Percentiles rank a stretch among this genome's conserved stretches.
phyloP scores from a whole-genome alignment of 148 eudicot genomes.

The Limonium bicolor region DNA sequence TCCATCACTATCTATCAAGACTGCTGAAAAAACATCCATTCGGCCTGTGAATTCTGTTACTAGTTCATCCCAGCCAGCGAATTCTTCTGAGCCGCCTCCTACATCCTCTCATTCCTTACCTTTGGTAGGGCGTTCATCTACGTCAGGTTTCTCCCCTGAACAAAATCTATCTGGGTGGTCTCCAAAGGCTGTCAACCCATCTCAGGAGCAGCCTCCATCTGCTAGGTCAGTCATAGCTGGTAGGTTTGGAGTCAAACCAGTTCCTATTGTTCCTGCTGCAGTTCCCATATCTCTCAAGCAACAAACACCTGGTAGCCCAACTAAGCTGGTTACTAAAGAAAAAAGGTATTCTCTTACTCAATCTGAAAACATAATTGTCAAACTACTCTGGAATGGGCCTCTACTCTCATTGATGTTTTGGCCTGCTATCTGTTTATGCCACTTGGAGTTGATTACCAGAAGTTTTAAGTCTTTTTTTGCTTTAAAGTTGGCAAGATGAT shows the following conservation, averaged over 20 bases:
- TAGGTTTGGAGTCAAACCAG: slow-evolving; percentile 34
- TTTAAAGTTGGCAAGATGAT: too few species aligned
- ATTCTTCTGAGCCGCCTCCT: slow-evolving; percentile 21
- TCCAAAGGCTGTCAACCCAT: slow-evolving; percentile 8
- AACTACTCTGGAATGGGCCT: background rate
- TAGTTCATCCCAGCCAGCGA: slow-evolving; percentile 12
- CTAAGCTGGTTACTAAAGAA: slow-evolving; percentile 22
- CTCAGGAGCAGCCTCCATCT: slow-evolving; percentile 59
- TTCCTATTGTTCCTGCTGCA: slow-evolving; percentile 43
- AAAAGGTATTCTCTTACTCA: slow-evolving; percentile 32
- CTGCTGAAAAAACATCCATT: slow-evolving; percentile 21
- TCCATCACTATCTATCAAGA: slow-evolving; percentile 17
- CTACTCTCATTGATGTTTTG: too few species aligned
- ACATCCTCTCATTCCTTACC: slow-evolving; percentile 28
- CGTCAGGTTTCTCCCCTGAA: slow-evolving; percentile 17
- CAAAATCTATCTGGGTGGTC: slow-evolving; percentile 28
- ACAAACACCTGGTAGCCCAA: slow-evolving; percentile 23
- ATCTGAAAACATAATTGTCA: background rate
- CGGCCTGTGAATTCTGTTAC: slow-evolving; percentile 17
- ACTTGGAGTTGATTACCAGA: too few species aligned
- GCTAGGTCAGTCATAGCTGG: slow-evolving; percentile 28
- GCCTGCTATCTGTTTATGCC: too few species aligned
- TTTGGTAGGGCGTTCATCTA: slow-evolving; percentile 19
- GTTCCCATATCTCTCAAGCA: slow-evolving; percentile 45
- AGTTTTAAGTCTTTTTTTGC: too few species aligned